Base-by-base conservation (phyloP, 352 stramenopile species). In the Phytophthora ramorum region DNA sequence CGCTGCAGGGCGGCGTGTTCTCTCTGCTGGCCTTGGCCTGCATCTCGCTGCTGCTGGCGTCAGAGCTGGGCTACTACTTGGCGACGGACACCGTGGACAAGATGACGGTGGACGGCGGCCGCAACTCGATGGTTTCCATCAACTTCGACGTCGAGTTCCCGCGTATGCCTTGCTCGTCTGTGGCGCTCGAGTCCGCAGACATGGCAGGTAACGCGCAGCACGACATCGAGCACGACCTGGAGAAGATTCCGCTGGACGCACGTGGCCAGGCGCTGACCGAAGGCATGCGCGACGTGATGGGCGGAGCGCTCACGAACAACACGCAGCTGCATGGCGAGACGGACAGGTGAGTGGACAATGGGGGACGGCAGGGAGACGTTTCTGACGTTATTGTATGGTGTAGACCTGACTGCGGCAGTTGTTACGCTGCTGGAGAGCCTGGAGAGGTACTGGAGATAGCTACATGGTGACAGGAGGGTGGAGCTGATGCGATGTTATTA, bases 121-220 rank as follows among this genome's bases (percentile, higher is more conserved):
- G 87, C 56, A 89, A 96, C 60, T 70, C 75, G 14, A 66, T 89
- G 56, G 75, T 95, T 2, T 69, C 76, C 19, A 91, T 95, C 63
- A 81, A 92, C 63, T 95, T 95, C 51, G 83, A 95, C 65, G 62
- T 95, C 6, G 83, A 90, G 13, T 95, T 95, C 50, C 87, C 87
- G 1, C 63, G 72, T n/a, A 95, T 95, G 87, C 78, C 87, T 7
- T 95, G 87, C 60, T 79, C 81, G 22, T 76, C 89, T 2, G 78
- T 95, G 28, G 85, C 87, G 0, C 62, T 95, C 7, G 87, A 95
- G 60, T 85, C 82, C 17, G 78, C 73, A 0, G 87, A 93, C 59
- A 88, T 92, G 78, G 71, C 85, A 4, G 87, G 87, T 7, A 76
- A 76, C 7, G 75, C 79, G 1, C 83, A 93, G 77, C 78, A 91